These are phyloP conservation scores for Agaricus sinodeliciosus DNA, from an alignment of 768 basidiomycete species.

Conservation along the genomic window DNA sequence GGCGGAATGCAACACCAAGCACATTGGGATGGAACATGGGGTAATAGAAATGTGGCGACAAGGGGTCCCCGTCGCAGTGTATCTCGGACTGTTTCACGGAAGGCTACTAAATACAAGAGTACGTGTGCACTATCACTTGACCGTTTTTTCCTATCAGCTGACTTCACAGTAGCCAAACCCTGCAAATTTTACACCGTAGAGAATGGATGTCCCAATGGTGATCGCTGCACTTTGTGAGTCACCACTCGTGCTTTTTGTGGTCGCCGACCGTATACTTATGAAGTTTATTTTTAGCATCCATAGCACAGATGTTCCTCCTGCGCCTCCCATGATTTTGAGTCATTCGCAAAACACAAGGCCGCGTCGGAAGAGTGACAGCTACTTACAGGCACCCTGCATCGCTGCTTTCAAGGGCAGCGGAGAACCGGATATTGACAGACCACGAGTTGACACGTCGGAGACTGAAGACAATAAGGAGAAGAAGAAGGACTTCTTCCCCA, in stretches of 20 bases:
- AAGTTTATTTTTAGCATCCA: slow-evolving; percentile 35
- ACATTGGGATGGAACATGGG: neutral
- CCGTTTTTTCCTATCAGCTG: neutral
- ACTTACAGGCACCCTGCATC: neutral
- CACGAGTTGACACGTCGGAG: slow-evolving; percentile 10
- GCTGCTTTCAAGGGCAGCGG: neutral
- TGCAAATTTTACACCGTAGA: slow-evolving; percentile 48
- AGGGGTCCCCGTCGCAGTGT: slow-evolving; percentile 14
- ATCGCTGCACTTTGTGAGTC: slow-evolving; percentile 54
- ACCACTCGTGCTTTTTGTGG: neutral
- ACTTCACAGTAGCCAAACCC: slow-evolving; percentile 42
- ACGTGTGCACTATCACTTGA: slow-evolving; percentile 13
- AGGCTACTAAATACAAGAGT: slow-evolving; percentile 38
- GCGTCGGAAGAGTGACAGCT: neutral
- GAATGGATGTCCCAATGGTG: slow-evolving; percentile 45
- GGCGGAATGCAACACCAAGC: neutral
- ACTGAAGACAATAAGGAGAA: slow-evolving; percentile 29
- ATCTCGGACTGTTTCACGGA: slow-evolving; percentile 23
- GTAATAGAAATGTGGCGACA: neutral
- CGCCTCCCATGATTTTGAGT: slow-evolving; percentile 10
- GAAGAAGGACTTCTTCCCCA: slow-evolving; percentile 49
- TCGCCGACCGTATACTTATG: neutral
- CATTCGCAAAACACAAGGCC: neutral
- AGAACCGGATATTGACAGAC: neutral
- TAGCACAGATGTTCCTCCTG: slow-evolving; percentile 19